Evolutionary conservation across 768 basidiomycete species (phyloP).

Genomic region (Pholiota microspora): DNA sequence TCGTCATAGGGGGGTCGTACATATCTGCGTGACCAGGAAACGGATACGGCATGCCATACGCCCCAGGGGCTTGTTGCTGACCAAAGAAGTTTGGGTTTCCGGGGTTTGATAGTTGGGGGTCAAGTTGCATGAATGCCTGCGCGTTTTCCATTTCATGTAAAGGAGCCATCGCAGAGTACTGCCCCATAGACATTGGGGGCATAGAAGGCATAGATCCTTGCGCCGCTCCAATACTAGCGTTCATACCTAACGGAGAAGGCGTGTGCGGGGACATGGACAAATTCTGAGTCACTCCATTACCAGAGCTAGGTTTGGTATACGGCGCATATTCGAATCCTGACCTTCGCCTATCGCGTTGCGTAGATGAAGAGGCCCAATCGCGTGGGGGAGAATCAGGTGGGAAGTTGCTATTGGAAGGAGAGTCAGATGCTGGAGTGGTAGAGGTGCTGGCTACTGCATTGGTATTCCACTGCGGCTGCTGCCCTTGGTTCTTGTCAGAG

Average conservation of each 20-base stretch:
- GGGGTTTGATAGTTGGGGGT: background rate
- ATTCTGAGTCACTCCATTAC: background rate
- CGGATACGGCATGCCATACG: background rate
- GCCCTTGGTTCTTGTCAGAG: background rate
- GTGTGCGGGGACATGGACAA: background rate
- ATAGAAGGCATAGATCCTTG: background rate
- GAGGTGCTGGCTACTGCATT: background rate
- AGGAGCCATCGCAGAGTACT: background rate
- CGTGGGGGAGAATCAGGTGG: background rate
- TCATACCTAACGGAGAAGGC: background rate
- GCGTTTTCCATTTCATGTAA: background rate
- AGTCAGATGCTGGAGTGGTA: background rate
- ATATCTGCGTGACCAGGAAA: background rate
- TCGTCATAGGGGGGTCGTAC: background rate
- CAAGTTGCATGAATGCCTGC: background rate
- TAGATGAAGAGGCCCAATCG: constrained; percentile 3
- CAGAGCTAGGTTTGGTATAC: background rate
- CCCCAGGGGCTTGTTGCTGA: background rate
- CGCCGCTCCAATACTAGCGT: background rate
- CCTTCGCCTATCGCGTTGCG: background rate
- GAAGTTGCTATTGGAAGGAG: background rate
- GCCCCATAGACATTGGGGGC: background rate
- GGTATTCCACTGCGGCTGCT: background rate
- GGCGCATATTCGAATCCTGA: constrained; percentile 6
- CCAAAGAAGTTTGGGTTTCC: background rate